Evolutionary conservation across 1,284 basidiomycete species (phyloP), one percentile per base, ranked within the genome.

Genomic region (Papiliotrema nemorosa): DNA sequence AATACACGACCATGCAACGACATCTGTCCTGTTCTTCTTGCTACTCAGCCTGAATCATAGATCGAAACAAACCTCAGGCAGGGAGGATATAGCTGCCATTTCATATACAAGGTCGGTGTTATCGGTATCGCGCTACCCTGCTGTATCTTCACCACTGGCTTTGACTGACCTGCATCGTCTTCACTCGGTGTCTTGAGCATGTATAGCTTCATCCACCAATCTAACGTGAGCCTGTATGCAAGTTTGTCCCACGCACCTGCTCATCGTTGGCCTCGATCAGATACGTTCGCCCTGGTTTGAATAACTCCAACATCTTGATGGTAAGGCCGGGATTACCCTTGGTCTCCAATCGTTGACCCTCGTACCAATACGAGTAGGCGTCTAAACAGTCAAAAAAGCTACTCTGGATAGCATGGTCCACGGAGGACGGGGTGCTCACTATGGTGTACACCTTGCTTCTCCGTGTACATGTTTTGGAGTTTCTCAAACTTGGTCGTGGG

Each of bases 281-380:
- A 33, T 59, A 57, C 37, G 22, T 37, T 29, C 43, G 50, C 3
- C 52, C 52, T 13, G 38, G 38, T 38, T 53, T 45, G 48, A 44
- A 49, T 25, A 49, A 53, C 34, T 42, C 6, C 49, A 54, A 52
- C 27, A 58, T 58, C 16, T 53, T 50, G n/a, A n/a, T n/a, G n/a
- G n/a, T n/a, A n/a, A n/a, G n/a, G n/a, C n/a, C n/a, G n/a, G n/a
- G n/a, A 7, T 54, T 58, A 9, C 12, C 2, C 16, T 49, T 37
- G n/a, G 7, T 14, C 2, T 18, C 13, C 1, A 54, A 5, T 9
- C 18, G 31, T 16, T 35, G 14, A n/a, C 44, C 49, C 25, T 50
- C 31, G 10, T 41, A 50, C 22, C 2, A 26, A 20, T n/a, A 46
- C 22, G 16, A 26, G 37, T 18, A 46, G n/a, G 27, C 33, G 27